phyloP scores from a whole-genome alignment of 2,329 filamentous ascomycete genomes.

The Calonectria pauciramosa region DNA sequence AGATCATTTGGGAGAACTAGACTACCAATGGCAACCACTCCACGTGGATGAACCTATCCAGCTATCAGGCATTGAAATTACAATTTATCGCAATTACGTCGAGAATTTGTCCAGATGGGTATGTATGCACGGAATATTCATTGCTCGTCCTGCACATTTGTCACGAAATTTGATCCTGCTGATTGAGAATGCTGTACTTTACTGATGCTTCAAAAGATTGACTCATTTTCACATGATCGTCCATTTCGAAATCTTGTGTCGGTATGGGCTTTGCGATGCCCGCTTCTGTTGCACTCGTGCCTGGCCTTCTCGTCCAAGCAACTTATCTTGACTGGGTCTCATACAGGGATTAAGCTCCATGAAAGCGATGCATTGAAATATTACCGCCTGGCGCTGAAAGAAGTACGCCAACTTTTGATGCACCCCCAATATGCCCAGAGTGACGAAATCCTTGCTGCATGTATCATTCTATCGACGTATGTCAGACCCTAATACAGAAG shows the following conservation, averaged over 20 bases:
- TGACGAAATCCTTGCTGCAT: not conserved
- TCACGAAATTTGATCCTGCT: no score
- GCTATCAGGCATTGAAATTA: not conserved
- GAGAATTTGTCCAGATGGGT: not conserved
- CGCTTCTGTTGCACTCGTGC: not conserved
- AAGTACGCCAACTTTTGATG: not conserved
- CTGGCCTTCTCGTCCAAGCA: not conserved
- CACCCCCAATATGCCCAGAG: not conserved
- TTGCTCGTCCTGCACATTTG: not conserved
- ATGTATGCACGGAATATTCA: not conserved
- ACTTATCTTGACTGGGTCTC: not conserved
- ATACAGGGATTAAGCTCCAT: not conserved
- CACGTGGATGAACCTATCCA: not conserved
- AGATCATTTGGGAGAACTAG: not conserved
- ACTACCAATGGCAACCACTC: not conserved
- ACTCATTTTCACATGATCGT: not conserved
- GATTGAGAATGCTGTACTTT: no score
- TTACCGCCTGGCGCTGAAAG: not conserved
- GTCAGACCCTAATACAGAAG: not conserved
- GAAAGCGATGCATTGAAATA: not conserved
- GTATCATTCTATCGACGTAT: slow-evolving; percentile 6
- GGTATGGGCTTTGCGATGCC: not conserved
- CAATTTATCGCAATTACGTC: slow-evolving; percentile 1
- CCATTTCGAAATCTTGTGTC: not conserved
- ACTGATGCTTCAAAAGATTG: not conserved